Percentiles rank a stretch among this genome's conserved stretches.
phyloP scores from a whole-genome alignment of 148 eudicot species.

The Persicaria maculosa region DNA sequence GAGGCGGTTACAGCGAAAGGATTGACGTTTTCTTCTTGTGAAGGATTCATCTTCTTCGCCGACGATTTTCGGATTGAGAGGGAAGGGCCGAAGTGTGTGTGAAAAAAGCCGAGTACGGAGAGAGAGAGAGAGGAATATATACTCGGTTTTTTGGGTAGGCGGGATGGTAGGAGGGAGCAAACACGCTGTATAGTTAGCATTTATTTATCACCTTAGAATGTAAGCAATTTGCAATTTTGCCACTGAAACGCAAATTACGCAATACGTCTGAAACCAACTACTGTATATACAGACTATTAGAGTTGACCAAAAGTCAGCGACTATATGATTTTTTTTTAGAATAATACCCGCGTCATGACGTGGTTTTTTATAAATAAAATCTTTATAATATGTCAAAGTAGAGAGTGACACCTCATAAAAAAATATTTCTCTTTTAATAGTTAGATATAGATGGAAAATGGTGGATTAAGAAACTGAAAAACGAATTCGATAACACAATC shows the following conservation, averaged over 20 bases:
- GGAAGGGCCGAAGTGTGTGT: conserved; percentile 1
- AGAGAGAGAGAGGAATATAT: conserved; percentile 2
- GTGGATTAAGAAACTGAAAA: too few species aligned
- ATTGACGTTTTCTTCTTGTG: conserved; percentile 70
- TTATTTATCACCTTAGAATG: background rate
- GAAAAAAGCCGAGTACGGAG: conserved; percentile 1
- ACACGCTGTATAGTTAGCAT: background rate
- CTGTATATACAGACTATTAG: too few species aligned
- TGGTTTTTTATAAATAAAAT: too few species aligned
- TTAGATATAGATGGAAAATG: too few species aligned
- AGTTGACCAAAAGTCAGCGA: too few species aligned
- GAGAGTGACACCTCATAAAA: too few species aligned
- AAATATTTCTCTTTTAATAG: too few species aligned
- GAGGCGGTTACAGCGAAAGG: conserved; percentile 60
- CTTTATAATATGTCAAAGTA: too few species aligned
- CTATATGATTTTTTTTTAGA: too few species aligned
- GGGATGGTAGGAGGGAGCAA: background rate
- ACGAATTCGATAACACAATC: too few species aligned
- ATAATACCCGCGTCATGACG: too few species aligned
- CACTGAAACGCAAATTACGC: background rate
- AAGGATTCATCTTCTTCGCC: conserved; percentile 40
- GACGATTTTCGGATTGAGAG: conserved; percentile 3
- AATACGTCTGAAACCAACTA: too few species aligned
- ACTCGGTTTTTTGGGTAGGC: background rate
- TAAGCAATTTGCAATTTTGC: background rate